Conservation (phyloP, 2,329 filamentous ascomycete genomes). For the Diaporthe eres region DNA sequence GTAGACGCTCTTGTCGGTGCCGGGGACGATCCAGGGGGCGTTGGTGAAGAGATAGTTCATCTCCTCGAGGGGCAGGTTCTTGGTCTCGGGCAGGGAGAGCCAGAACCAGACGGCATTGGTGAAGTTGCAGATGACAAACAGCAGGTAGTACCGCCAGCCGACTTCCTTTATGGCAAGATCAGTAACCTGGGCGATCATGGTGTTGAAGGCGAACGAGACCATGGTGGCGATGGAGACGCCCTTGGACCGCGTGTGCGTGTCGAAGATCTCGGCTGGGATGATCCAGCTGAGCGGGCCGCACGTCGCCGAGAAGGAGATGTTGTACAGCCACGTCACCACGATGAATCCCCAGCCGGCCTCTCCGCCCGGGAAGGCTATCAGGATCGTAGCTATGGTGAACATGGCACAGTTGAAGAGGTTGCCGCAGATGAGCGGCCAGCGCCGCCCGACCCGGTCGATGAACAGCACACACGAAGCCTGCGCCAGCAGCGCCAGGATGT, state of each 20-base stretch:
- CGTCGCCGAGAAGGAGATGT: conserved; percentile 80
- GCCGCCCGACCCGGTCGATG: conserved; percentile 79
- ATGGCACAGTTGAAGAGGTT: conserved; percentile 80
- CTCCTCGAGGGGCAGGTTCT: conserved; percentile 73
- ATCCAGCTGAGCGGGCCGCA: conserved; percentile 76
- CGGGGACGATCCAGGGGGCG: conserved; percentile 72
- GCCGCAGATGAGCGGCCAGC: conserved; percentile 79
- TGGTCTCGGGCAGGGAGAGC: conserved; percentile 74
- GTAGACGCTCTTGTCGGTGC: conserved; percentile 67
- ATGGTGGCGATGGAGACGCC: conserved; percentile 83
- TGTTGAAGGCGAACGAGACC: conserved; percentile 79
- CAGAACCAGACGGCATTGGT: conserved; percentile 64
- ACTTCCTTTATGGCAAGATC: conserved; percentile 64
- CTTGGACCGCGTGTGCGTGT: conserved; percentile 81
- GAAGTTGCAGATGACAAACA: conserved; percentile 74
- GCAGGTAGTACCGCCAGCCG: conserved; percentile 63
- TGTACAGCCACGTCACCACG: conserved; percentile 82
- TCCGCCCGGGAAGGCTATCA: conserved; percentile 60
- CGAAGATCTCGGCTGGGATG: conserved; percentile 81
- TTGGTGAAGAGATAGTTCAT: conserved; percentile 75
- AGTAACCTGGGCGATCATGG: conserved; percentile 51
- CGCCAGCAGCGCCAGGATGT: conserved; percentile 77
- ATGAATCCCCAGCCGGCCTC: conserved; percentile 82
- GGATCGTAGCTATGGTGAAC: conserved; percentile 76
- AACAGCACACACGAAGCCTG: conserved; percentile 77